Evolutionary conservation across 371 early-diverging fungal genomes (phyloP).

Genomic region (Syncephalastrum sp.): DNA sequence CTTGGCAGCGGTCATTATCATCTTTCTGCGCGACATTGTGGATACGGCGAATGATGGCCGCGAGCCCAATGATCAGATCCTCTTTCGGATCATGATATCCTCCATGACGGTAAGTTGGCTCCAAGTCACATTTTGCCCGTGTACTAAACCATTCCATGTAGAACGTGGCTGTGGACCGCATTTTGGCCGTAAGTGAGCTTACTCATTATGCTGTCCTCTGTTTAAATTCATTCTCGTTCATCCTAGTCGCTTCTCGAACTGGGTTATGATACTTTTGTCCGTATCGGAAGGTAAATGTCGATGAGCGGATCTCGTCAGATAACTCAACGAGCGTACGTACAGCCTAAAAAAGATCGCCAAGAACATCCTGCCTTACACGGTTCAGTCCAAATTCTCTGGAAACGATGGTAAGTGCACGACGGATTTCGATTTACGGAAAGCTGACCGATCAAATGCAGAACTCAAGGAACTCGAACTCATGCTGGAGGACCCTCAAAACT

Average conservation of each 20-base stretch:
- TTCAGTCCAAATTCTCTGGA: constrained; percentile 50
- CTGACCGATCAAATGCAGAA: constrained; percentile 29
- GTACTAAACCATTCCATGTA: constrained; percentile 4
- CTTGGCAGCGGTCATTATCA: constrained; percentile 74
- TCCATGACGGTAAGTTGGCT: constrained; percentile 59
- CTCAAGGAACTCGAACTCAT: constrained; percentile 73
- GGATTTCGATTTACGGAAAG: not conserved
- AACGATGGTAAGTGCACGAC: constrained; percentile 41
- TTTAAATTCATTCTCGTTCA: constrained; percentile 2
- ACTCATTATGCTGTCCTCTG: too few species aligned
- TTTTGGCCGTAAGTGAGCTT: constrained; percentile 50
- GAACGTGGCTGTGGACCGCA: constrained; percentile 91
- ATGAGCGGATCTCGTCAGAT: not conserved
- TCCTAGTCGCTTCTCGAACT: constrained; percentile 59
- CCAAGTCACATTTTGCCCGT: not conserved
- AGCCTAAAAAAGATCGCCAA: constrained; percentile 79
- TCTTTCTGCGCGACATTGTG: constrained; percentile 65
- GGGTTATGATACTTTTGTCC: constrained; percentile 75
- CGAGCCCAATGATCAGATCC: constrained; percentile 37
- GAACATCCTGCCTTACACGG: constrained; percentile 66
- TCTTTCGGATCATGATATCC: constrained; percentile 56
- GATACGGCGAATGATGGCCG: constrained; percentile 38
- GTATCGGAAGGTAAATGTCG: constrained; percentile 69
- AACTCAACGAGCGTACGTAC: not conserved
- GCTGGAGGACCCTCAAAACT: constrained; percentile 58